Conservation (phyloP, 23 red algal species). For the Gracilaria vermiculophylla region DNA sequence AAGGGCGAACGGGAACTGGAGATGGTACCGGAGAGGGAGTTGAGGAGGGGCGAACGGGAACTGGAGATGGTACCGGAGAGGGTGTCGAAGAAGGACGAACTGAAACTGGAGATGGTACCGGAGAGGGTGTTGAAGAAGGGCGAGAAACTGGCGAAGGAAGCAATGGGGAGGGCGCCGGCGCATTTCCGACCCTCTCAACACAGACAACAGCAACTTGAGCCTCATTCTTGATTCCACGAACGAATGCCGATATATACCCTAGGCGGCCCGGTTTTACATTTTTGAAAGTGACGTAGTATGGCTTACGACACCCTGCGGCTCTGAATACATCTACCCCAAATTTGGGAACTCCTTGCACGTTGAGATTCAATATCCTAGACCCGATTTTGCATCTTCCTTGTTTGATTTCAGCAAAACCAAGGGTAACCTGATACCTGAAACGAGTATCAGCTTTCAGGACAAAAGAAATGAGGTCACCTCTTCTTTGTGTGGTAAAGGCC, state of each 20-base stretch:
- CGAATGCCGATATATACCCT: background rate
- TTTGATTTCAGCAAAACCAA: slow-evolving; percentile 18
- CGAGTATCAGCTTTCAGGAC: background rate
- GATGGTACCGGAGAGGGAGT: background rate
- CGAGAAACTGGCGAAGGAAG: background rate
- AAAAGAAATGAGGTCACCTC: slow-evolving; percentile 8
- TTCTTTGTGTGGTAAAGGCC: slow-evolving; percentile 15
- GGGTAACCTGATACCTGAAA: background rate
- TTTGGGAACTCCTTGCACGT: slow-evolving; percentile 3
- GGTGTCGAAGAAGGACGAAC: background rate
- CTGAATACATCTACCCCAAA: slow-evolving; percentile 24
- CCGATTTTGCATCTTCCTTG: background rate
- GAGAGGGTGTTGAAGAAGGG: background rate
- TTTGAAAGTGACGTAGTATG: background rate
- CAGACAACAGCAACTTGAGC: slow-evolving; percentile 14
- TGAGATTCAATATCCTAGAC: background rate
- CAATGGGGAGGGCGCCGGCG: background rate
- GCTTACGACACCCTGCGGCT: background rate
- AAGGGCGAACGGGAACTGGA: background rate
- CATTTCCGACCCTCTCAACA: background rate
- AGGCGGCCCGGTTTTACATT: background rate
- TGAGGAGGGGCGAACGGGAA: background rate
- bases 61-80: background rate
- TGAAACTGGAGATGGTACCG: background rate
- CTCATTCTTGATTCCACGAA: background rate